These are phyloP conservation scores for Starmerella bombi DNA, from an alignment of 805 yeast genomes.

Conservation along the genomic window DNA sequence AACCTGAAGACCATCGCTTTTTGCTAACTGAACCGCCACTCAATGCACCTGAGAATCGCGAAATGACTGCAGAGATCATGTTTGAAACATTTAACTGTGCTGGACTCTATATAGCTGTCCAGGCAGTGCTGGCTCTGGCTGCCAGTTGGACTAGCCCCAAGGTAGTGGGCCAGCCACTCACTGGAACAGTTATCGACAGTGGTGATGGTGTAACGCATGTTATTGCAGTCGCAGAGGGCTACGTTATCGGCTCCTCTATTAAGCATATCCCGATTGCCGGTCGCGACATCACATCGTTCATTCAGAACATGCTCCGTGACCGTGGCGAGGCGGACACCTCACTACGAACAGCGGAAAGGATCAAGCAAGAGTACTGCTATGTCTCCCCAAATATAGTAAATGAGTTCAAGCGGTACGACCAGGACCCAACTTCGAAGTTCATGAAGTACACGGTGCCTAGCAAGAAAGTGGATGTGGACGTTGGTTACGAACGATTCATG, in stretches of 20 bases:
- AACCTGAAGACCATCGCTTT: constrained; percentile 97
- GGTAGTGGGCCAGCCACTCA: constrained; percentile 84
- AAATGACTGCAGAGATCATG: constrained; percentile 96
- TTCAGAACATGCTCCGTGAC: constrained; percentile 86
- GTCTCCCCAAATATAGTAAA: constrained; percentile 96
- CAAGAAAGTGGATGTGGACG: constrained; percentile 59
- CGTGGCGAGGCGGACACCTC: constrained; percentile 93
- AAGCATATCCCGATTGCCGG: constrained; percentile 98
- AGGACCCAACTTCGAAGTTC: constrained; percentile 73
- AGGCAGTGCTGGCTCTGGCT: constrained; percentile 95
- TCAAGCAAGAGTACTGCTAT: constrained; percentile 92
- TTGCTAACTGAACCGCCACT: constrained; percentile 94
- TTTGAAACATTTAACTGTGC: constrained; percentile 98
- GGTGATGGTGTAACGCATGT: constrained; percentile 99
- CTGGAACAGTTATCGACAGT: constrained; percentile 96
- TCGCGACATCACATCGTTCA: constrained; percentile 87
- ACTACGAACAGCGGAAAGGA: constrained; percentile 88
- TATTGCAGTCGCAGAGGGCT: constrained; percentile 98
- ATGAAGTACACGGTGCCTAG: constrained; percentile 77
- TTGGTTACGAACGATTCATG: constrained; percentile 92
- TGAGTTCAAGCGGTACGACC: constrained; percentile 88
- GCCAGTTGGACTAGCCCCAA: constrained; percentile 98
- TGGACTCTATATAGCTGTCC: constrained; percentile 95
- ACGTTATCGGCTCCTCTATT: constrained; percentile 93
- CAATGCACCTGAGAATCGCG: constrained; percentile 99